These are phyloP conservation scores for Torrubiellomyces zombiae DNA, from an alignment of 2,329 filamentous ascomycete genomes.

Conservation along the genomic window DNA sequence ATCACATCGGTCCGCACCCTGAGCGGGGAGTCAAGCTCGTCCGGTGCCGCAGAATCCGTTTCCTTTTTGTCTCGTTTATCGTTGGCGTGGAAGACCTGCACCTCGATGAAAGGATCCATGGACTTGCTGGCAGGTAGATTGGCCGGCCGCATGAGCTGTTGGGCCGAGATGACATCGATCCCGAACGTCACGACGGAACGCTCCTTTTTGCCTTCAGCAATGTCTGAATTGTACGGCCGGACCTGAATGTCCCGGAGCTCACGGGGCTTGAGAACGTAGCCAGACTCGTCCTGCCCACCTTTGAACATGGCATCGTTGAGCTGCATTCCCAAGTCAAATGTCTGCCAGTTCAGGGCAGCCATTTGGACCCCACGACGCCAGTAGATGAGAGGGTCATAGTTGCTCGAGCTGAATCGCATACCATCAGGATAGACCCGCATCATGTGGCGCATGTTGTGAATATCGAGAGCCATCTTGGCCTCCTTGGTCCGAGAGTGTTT, in stretches of 20 bases:
- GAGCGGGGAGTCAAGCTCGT: conserved; percentile 41
- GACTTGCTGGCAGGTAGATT: conserved; percentile 53
- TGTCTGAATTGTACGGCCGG: conserved; percentile 28
- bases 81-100: conserved; percentile 87
- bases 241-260: conserved; percentile 61
- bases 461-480: conserved; percentile 61
- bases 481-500: conserved; percentile 61
- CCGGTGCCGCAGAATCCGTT: conserved; percentile 38
- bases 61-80: conserved; percentile 83
- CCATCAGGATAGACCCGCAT: conserved; percentile 90
- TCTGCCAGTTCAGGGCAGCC: conserved; percentile 97
- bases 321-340: conserved; percentile 88
- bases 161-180: conserved; percentile 81
- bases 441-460: conserved; percentile 80
- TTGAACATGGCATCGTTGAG: conserved; percentile 97
- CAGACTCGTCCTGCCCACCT: conserved; percentile 67
- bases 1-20: conserved; percentile 67
- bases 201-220: conserved; percentile 50
- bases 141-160: conserved; percentile 76
- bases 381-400: conserved; percentile 85
- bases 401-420: conserved; percentile 69
- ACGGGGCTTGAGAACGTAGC: conserved; percentile 85
- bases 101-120: conserved; percentile 86
- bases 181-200: conserved; percentile 72
- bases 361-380: conserved; percentile 96